Evolutionary conservation across 352 stramenopile genomes (phyloP).

Genomic region (Pythium aquatile): DNA sequence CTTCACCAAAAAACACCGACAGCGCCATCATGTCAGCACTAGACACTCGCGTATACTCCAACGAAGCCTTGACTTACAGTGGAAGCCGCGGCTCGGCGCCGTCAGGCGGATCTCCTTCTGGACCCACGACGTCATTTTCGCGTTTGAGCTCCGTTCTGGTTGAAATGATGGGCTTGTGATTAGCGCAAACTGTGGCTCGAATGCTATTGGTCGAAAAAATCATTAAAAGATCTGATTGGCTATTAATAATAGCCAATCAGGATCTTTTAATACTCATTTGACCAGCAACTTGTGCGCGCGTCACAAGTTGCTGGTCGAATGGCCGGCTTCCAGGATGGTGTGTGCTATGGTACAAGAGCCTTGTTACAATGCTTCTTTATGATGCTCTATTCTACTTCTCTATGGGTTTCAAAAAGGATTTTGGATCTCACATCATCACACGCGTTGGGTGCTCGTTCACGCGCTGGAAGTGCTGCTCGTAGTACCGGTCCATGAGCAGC

Average conservation of each 20-base stretch:
- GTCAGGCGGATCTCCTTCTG: conserved; percentile 87
- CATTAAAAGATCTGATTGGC: conserved; percentile 11
- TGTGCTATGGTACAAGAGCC: not conserved
- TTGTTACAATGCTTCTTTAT: not conserved
- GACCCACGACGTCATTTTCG: conserved; percentile 66
- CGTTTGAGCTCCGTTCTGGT: not conserved
- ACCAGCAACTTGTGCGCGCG: not conserved
- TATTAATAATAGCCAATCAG: not conserved
- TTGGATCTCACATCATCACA: conserved; percentile 6
- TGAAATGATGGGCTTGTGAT: not conserved
- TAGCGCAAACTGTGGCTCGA: not conserved
- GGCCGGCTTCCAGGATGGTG: too few species aligned
- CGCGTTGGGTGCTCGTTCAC: conserved; percentile 8
- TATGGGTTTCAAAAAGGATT: conserved; percentile 1
- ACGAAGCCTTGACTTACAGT: conserved; percentile 39
- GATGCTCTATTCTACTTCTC: not conserved
- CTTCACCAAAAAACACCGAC: conserved; percentile 24
- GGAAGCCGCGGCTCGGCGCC: conserved; percentile 76
- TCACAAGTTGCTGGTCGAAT: not conserved
- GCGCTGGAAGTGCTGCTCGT: conserved; percentile 48
- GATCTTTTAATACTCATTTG: too few species aligned
- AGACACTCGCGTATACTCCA: not conserved
- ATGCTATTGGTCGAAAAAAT: conserved; percentile 11
- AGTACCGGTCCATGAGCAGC: conserved; percentile 66
- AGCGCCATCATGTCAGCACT: not conserved